Evolutionary conservation across 2,329 filamentous ascomycete genomes (phyloP), one percentile per base, ranked within the genome.

Genomic region (Bretziella fagacearum): DNA sequence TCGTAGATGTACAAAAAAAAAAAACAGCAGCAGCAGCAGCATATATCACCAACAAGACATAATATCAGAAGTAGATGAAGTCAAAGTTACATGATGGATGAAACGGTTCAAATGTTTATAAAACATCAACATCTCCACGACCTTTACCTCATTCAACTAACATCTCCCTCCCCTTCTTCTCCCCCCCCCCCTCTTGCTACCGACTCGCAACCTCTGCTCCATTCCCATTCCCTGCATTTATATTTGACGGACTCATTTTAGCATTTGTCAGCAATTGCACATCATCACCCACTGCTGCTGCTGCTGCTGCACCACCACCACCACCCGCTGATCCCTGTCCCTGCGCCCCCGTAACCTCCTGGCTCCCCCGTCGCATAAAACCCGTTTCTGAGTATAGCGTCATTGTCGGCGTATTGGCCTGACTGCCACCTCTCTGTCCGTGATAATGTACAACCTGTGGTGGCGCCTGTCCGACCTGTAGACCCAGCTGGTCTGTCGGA

Each of bases 361-460:
- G 65, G 50, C 71, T 74, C 4, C 65, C 67, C 22, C 68, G 65
- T 36, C 67, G 61, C 53, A 66, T 58, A 27, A 66, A 52, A 1
- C 63, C 66, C 0, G 62, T 56, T 37, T 75, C 73, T 42, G 69
- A 67, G 41, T 70, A 66, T 49, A 69, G 68, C 17, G 68, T 61
- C 20, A 70, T 60, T 0, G 74, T 79, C 10, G 76, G 76, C 0
- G 76, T 79, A 55, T 77, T 79, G 6, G 74, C 70, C 55, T 79
- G 76, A 55, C 75, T 79, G 8, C 76, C 75, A n/a, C 76, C 76
- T 32, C 75, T 65, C 57, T 79, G 76, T 4, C 76, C 76, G 52
- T 79, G 75, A 54, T 80, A 80, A 54, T 80, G 76, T 25, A 80
- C 66, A 2, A 80, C 76, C 56, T 80, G 76, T 7, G 76, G 76